Evolutionary conservation across 2,329 filamentous ascomycete species (phyloP).

Genomic region (Teratosphaeria destructans): DNA sequence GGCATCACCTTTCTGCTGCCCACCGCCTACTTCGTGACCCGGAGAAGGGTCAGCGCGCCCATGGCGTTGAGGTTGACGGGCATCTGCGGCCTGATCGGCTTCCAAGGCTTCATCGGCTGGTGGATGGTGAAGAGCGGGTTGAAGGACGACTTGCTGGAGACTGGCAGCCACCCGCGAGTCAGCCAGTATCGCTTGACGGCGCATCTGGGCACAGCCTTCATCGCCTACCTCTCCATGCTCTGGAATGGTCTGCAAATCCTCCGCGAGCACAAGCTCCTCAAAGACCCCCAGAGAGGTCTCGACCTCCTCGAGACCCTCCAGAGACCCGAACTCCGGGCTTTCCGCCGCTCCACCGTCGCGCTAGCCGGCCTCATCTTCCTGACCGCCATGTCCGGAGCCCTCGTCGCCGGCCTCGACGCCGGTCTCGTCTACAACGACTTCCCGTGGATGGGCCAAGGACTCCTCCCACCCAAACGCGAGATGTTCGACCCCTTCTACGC

Average conservation of each 20-base stretch:
- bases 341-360: constrained; percentile 62
- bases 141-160: constrained; percentile 89
- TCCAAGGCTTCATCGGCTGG: constrained; percentile 93
- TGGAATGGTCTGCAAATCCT: constrained; percentile 78
- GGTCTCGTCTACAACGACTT: constrained; percentile 99
- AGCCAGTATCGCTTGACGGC: constrained; percentile 87
- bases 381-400: constrained; percentile 84
- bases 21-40: constrained; percentile 76
- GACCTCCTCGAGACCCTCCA: constrained; percentile 50
- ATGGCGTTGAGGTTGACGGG: constrained; percentile 72
- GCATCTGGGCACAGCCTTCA: constrained; percentile 81
- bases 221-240: constrained; percentile 91
- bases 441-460: constrained; percentile 79
- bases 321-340: constrained; percentile 56
- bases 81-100: constrained; percentile 81
- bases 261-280: constrained; percentile 61
- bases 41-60: constrained; percentile 62
- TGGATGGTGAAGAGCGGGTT: constrained; percentile 99
- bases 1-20: constrained; percentile 84
- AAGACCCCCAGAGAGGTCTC: constrained; percentile 48
- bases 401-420: constrained; percentile 91
- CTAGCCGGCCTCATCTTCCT: constrained; percentile 69
- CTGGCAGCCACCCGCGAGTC: constrained; percentile 81
- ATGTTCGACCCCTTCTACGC: constrained; percentile 81
- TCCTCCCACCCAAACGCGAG: constrained; percentile 71